phyloP scores from a whole-genome alignment of 129 eudicot species.

The Saussurea involucrata region DNA sequence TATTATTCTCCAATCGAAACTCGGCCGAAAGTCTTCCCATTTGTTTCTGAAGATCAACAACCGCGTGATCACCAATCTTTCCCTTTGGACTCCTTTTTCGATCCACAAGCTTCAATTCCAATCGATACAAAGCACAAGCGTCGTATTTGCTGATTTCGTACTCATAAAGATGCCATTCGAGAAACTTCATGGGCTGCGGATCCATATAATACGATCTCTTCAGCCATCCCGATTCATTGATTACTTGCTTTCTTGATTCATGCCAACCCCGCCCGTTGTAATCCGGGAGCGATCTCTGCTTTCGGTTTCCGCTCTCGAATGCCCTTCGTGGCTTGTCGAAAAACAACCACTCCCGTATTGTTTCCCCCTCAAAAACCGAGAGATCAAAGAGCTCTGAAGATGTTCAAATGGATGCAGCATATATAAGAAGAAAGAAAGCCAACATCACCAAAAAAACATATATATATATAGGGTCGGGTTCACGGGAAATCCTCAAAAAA shows the following conservation, averaged over 20 bases:
- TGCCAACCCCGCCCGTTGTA: constrained; percentile 95
- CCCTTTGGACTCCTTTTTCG: constrained; percentile 74
- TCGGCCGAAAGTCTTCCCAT: constrained; percentile 63
- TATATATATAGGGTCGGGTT: no score
- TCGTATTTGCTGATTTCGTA: constrained; percentile 81
- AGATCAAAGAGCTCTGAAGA: constrained; percentile 83
- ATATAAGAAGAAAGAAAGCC: neutral
- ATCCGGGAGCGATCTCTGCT: constrained; percentile 92
- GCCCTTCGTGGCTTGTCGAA: constrained; percentile 96
- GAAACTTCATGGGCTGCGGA: constrained; percentile 77
- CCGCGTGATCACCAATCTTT: constrained; percentile 48
- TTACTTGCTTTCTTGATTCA: constrained; percentile 87
- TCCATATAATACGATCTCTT: constrained; percentile 98
- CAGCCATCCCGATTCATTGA: constrained; percentile 78
- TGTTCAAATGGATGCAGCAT: neutral
- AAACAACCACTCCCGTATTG: constrained; percentile 90
- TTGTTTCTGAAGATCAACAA: constrained; percentile 67
- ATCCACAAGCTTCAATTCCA: constrained; percentile 78
- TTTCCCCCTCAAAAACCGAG: constrained; percentile 76
- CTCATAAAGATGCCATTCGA: constrained; percentile 92
- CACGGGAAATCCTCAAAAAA: no score
- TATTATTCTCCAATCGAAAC: constrained; percentile 42
- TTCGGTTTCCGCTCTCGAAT: constrained; percentile 88
- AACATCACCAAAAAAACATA: neutral
- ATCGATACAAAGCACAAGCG: constrained; percentile 74